Base-by-base conservation (phyloP, 192 early-diverging fungal species). In the Umbelopsis sp. region DNA sequence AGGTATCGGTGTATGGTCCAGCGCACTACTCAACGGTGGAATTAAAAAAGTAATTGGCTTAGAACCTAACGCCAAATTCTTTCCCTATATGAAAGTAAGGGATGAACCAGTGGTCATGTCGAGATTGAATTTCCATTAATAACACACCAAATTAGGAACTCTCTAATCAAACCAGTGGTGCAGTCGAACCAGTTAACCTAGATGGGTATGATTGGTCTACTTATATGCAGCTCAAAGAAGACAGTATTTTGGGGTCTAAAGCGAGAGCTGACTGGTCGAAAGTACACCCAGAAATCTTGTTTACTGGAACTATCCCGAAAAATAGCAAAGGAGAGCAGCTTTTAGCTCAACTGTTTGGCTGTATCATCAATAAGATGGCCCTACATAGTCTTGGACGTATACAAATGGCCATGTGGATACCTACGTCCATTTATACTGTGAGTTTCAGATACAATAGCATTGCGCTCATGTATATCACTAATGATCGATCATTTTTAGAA, bases 151-250 rank as follows among this genome's bases (percentile, higher is more conserved):
- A 12, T 18, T 35, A 75, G 50, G 45, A 66, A 2, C 44, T 61
- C 2, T 52, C 16, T 44, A 35, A 5, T 7, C 46, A 46, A 35
- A 44, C 61, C 7, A 41, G 46, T 3, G 64, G 52, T 25, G 45
- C 44, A 4, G 30, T 69, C 20, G 64, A 66, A 10, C 23, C 55
- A 0, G 21, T 80, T 18, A 66, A 69, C 16, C 48, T 69, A 9
- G 78, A 80, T 55, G 74, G 74, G 9, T 80, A 80, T 46, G 55
- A 75, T 22, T 80, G 78, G 78, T 61, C 72, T 21, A 73, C 74
- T 0, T 80, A 76, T 53, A 50, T 46, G 10, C 55, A 66, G 15
- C 22, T 80, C 3, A 80, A 73, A 37, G 58, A 70, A 46, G 33
- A 46, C 25, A 70, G 25, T 74, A 76, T 58, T 27, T 80, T 55